Evolutionary conservation across 1,284 basidiomycete species (phyloP), one percentile per base, ranked within the genome.

Genomic region (Ustilago vetiveriae): DNA sequence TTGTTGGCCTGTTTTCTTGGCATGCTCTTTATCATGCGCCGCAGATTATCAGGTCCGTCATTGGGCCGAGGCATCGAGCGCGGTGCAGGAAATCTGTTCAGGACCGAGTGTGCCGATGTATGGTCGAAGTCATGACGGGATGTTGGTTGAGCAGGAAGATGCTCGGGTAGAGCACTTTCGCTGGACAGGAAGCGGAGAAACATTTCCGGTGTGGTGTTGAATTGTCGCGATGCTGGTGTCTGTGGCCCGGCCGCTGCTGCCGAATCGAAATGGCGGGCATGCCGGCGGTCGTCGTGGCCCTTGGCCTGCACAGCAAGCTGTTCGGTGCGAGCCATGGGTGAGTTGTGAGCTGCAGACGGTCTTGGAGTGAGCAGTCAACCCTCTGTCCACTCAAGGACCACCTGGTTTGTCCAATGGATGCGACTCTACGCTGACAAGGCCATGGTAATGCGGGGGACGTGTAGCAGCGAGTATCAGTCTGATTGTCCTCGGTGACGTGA

Each of bases 141-240:
- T 3, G 16, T 17, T 8, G 49, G 14, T 4, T 38, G 17, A 22
- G 53, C 2, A 0, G n/a, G 7, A 6, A 26, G 39, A 2, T 39
- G 17, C 8, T 32, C 2, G 17, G 22, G 7, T 4, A n/a, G 22
- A 2, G 6, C 22, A 10, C 45, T 47, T 30, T 65, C 62, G 38
- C 54, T 57, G 27, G 41, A 54, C 62, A 65, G 49, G 54, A 65
- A 58, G 33, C 62, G 45, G 13, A 44, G 62, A 26, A 65, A 53
- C 21, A 65, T 41, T 21, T 65, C 54, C 14, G 50, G 50, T 27
- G 54, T 58, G 26, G 58, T 50, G 17, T 58, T 54, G 36, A 30
- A 50, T 13, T 22, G 33, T 11, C 26, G 45, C 2, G 36, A 11
- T 36, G 32, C 17, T 27, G 14, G 29, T 23, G 45, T 21, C 14